Conservation (phyloP, 805 yeast genomes). For the Yarrowia divulgata region DNA sequence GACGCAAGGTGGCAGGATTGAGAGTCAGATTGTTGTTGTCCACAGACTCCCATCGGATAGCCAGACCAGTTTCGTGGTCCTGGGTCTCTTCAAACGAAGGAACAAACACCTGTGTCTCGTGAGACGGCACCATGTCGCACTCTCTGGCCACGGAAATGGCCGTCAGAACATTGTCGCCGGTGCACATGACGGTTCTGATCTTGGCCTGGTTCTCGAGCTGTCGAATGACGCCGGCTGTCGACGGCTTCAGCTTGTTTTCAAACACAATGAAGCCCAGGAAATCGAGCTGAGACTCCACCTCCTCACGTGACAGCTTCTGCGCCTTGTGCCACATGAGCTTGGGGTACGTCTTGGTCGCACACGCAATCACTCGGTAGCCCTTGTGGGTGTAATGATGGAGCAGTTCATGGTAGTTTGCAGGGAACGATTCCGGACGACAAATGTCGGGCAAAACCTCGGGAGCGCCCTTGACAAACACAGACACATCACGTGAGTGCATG, state of each 20-base stretch:
- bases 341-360: conserved; percentile 70
- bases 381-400: conserved; percentile 87
- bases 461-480: conserved; percentile 88
- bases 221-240: conserved; percentile 67
- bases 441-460: conserved; percentile 90
- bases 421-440: conserved; percentile 75
- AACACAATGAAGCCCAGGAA: conserved; percentile 91
- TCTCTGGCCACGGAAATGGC: conserved; percentile 93
- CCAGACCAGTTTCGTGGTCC: conserved; percentile 39
- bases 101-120: conserved; percentile 59
- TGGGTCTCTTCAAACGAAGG: conserved; percentile 65
- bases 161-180: conserved; percentile 95
- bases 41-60: conserved; percentile 53
- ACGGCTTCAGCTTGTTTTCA: conserved; percentile 84
- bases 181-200: conserved; percentile 91
- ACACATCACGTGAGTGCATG: conserved; percentile 51
- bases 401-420: conserved; percentile 73
- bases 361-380: conserved; percentile 95
- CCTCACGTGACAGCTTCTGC: conserved; percentile 59
- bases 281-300: conserved; percentile 69
- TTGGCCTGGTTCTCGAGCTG: conserved; percentile 66
- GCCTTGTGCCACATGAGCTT: conserved; percentile 58
- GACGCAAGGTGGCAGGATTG: conserved; percentile 66
- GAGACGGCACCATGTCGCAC: conserved; percentile 66
- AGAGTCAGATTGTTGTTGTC: conserved; percentile 58